Evolutionary conservation across 345 rosid genomes (phyloP).

Genomic region (Dimocarpus longan): DNA sequence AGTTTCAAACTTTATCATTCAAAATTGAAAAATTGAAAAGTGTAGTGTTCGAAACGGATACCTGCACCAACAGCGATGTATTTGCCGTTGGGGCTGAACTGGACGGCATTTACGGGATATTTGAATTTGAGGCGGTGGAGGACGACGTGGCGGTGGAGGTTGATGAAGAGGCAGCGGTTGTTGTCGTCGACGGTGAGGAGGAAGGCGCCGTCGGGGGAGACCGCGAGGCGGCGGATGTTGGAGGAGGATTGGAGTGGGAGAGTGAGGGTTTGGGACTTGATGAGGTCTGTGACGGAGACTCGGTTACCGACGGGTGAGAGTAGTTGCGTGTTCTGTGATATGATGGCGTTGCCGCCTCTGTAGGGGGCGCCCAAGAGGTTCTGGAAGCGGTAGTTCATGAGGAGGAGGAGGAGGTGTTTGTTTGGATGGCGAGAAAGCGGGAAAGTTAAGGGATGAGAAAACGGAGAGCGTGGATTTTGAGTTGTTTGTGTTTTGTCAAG

Average conservation of each 20-base stretch:
- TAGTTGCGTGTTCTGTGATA: constrained; percentile 63
- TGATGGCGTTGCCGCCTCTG: constrained; percentile 78
- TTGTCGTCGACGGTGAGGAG: constrained; percentile 80
- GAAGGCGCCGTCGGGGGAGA: constrained; percentile 76
- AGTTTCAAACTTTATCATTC: not conserved
- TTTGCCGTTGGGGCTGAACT: constrained; percentile 80
- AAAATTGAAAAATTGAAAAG: not conserved
- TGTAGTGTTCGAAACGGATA: constrained; percentile 4
- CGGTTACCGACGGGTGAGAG: constrained; percentile 92
- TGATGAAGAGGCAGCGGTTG: constrained; percentile 77
- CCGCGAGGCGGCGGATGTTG: constrained; percentile 74
- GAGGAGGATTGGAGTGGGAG: constrained; percentile 66
- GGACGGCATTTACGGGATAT: constrained; percentile 53
- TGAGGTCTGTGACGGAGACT: constrained; percentile 83
- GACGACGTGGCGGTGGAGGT: constrained; percentile 68
- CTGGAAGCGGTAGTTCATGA: constrained; percentile 84
- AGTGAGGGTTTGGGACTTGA: constrained; percentile 69
- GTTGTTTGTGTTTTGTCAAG: not conserved
- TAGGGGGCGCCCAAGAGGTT: constrained; percentile 91
- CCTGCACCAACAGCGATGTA: constrained; percentile 76
- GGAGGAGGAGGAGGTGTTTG: not conserved
- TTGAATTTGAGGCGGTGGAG: constrained; percentile 79
- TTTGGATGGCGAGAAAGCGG: constrained; percentile 16
- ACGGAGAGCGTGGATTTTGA: not conserved
- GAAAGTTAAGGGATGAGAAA: not conserved